phyloP scores from a whole-genome alignment of 2,329 filamentous ascomycete genomes.

The Colletotrichum tofieldiae region DNA sequence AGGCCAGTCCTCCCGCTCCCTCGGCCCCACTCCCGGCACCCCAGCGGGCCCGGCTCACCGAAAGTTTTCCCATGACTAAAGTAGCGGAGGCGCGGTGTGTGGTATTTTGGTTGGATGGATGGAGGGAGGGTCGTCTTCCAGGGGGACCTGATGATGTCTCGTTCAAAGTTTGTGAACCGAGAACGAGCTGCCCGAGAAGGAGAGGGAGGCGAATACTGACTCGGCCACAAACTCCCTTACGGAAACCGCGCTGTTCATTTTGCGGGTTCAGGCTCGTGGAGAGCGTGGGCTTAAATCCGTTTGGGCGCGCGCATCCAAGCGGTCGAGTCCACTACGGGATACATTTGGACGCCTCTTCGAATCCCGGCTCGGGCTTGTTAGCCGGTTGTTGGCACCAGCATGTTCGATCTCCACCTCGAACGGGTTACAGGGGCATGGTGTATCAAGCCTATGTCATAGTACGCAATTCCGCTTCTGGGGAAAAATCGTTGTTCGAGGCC shows the following conservation, averaged over 20 bases:
- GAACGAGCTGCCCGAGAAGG: neutral
- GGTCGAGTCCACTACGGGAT: neutral
- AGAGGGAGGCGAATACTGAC: neutral
- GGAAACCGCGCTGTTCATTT: neutral
- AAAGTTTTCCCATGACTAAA: conserved; percentile 12
- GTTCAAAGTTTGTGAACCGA: neutral
- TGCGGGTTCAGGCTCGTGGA: neutral
- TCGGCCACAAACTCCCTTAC: neutral
- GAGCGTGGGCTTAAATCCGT: neutral
- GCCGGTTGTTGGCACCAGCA: neutral
- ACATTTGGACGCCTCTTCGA: neutral
- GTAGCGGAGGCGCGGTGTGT: neutral
- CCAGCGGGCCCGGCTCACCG: conserved; percentile 13
- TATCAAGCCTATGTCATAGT: neutral
- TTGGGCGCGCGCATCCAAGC: neutral
- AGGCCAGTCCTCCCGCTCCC: neutral
- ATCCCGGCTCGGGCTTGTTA: neutral
- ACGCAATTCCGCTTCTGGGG: neutral
- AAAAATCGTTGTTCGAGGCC: neutral
- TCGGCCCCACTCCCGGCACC: conserved; percentile 28
- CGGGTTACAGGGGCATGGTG: too few species aligned
- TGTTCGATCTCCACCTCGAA: neutral
- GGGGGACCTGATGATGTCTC: neutral
- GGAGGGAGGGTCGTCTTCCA: neutral
- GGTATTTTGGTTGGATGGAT: too few species aligned